Conservation (phyloP, 495 filamentous ascomycete genomes). For the Paragyromitra xinjiangensis region DNA sequence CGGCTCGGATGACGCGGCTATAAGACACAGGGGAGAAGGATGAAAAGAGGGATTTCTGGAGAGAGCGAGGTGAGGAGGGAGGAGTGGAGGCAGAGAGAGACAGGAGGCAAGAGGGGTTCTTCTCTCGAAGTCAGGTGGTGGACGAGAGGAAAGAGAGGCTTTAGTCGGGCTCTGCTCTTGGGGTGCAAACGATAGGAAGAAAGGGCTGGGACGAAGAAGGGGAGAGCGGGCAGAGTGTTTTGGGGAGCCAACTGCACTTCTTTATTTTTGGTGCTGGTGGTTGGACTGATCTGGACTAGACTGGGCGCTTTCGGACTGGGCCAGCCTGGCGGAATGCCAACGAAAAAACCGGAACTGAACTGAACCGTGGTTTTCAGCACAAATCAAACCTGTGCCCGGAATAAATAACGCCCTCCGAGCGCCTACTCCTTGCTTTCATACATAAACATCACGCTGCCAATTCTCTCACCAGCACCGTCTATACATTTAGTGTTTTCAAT, state of each 20-base stretch:
- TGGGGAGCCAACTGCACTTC: slow-evolving; percentile 37
- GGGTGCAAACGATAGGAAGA: slow-evolving; percentile 40
- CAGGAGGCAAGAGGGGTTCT: slow-evolving; percentile 44
- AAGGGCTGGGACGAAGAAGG: slow-evolving; percentile 48
- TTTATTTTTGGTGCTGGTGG: slow-evolving; percentile 52
- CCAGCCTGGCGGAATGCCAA: slow-evolving; percentile 45
- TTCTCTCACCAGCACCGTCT: slow-evolving; percentile 17
- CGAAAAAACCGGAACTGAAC: slow-evolving; percentile 16
- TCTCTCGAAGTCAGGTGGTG: slow-evolving; percentile 44
- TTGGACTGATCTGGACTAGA: slow-evolving; percentile 46
- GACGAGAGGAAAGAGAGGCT: slow-evolving; percentile 30
- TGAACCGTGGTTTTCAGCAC: slow-evolving; percentile 29
- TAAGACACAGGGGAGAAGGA: slow-evolving; percentile 56
- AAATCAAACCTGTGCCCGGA: slow-evolving; percentile 18
- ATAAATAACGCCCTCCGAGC: slow-evolving; percentile 11
- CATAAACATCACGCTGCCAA: slow-evolving; percentile 19
- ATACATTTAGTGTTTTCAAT: slow-evolving; percentile 12
- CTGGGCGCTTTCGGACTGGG: slow-evolving; percentile 51
- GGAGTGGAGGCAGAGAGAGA: slow-evolving; percentile 20
- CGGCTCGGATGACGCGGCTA: slow-evolving; percentile 59
- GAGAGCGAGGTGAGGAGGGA: slow-evolving; percentile 21
- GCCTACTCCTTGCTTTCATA: slow-evolving; percentile 10
- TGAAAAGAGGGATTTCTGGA: slow-evolving; percentile 35
- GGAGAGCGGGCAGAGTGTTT: slow-evolving; percentile 33
- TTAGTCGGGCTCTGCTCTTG: slow-evolving; percentile 16